These are phyloP conservation scores for Phytophthora crassamura DNA, from an alignment of 352 stramenopile genomes.

Conservation along the genomic window DNA sequence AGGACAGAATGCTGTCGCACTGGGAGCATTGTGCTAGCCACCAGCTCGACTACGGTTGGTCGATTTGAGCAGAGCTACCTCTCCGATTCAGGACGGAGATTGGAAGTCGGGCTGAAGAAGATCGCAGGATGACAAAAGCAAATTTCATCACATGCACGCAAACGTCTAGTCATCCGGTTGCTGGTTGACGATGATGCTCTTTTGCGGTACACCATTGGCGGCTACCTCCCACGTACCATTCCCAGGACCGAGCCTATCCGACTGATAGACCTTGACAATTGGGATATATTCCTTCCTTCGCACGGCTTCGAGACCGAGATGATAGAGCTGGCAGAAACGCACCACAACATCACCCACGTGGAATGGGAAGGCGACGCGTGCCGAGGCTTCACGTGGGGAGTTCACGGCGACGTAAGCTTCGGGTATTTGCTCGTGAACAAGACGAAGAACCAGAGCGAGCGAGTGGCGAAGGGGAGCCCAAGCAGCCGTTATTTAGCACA, in stretches of 20 bases:
- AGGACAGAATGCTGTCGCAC: too few relatives aligned
- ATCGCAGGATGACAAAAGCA: too few relatives aligned
- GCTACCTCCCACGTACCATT: background rate
- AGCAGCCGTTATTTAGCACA: constrained; percentile 50
- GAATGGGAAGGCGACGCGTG: constrained; percentile 31
- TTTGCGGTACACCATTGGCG: too few relatives aligned
- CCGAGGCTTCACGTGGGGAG: constrained; percentile 38
- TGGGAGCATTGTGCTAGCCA: too few relatives aligned
- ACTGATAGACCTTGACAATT: constrained; percentile 39
- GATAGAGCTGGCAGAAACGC: constrained; percentile 32
- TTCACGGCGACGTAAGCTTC: constrained; percentile 52
- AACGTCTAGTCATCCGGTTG: too few relatives aligned
- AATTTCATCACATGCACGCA: too few relatives aligned
- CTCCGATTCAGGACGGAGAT: constrained; percentile 2
- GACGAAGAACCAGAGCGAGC: constrained; percentile 33
- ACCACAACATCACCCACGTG: constrained; percentile 33
- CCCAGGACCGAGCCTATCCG: background rate
- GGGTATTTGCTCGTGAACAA: constrained; percentile 50
- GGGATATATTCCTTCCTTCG: constrained; percentile 48
- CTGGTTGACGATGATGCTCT: too few relatives aligned
- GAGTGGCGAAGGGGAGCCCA: constrained; percentile 15
- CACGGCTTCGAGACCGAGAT: constrained; percentile 56
- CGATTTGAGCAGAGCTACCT: background rate
- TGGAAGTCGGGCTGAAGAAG: background rate
- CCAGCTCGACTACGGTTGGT: too few relatives aligned